Conservation (phyloP, 1,284 basidiomycete genomes). For the Fomitopsis pinicola region DNA sequence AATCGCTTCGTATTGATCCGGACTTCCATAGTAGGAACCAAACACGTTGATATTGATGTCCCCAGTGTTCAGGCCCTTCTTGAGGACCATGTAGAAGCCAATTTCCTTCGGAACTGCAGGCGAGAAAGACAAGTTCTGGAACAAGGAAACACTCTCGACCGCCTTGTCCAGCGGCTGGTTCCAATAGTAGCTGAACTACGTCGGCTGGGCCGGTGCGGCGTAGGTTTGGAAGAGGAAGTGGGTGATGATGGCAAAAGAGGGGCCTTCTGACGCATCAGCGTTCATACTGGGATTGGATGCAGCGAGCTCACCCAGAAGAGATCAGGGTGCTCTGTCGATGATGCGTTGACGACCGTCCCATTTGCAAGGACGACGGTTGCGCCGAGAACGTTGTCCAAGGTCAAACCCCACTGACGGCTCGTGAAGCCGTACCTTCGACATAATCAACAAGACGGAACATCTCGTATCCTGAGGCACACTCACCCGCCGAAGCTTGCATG, state of each 20-base stretch:
- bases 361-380: background rate
- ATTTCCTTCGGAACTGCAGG: background rate
- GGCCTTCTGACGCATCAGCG: background rate
- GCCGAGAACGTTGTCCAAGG: too few relatives aligned
- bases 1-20: background rate
- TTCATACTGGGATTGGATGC: background rate
- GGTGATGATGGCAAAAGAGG: background rate
- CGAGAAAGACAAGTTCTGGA: background rate
- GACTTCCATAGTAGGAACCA: background rate
- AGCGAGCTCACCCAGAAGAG: background rate
- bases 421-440: too few relatives aligned
- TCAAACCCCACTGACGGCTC: too few relatives aligned
- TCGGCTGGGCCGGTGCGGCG: background rate
- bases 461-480: too few relatives aligned
- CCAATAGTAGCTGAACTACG: background rate
- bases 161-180: background rate
- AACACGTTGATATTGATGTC: background rate
- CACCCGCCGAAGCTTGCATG: too few relatives aligned
- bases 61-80: background rate
- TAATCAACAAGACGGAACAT: too few relatives aligned
- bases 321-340: background rate
- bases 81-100: background rate
- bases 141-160: background rate
- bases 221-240: background rate
- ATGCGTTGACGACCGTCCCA: background rate